Evolutionary conservation across 768 basidiomycete species (phyloP).

Genomic region (Glaciozyma antarctica): DNA sequence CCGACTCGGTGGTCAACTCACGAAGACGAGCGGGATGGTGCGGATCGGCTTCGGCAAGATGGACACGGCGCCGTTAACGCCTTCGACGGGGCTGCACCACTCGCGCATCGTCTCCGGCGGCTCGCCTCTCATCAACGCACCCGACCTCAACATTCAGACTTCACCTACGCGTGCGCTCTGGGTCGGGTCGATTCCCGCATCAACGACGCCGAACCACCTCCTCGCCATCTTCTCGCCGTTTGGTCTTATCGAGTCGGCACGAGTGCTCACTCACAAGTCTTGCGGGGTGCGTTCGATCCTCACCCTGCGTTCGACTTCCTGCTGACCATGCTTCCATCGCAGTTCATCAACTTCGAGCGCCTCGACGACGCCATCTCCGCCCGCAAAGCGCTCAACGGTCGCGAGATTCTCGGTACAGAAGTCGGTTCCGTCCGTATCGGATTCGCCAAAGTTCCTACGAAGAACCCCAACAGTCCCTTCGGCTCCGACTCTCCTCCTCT

Average conservation of each 20-base stretch:
- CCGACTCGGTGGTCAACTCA: slow-evolving; percentile 62
- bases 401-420: slow-evolving; percentile 89
- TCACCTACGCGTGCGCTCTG: slow-evolving; percentile 91
- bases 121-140: neutral
- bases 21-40: slow-evolving; percentile 66
- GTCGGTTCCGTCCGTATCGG: slow-evolving; percentile 95
- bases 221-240: slow-evolving; percentile 94
- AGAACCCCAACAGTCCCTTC: slow-evolving; percentile 38
- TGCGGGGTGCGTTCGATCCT: slow-evolving; percentile 50
- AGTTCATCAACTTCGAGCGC: slow-evolving; percentile 85
- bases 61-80: slow-evolving; percentile 85
- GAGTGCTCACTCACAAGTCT: slow-evolving; percentile 94
- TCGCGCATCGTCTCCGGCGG: neutral
- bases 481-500: slow-evolving; percentile 1
- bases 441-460: slow-evolving; percentile 85
- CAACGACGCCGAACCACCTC: slow-evolving; percentile 83
- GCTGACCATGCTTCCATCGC: slow-evolving; percentile 4
- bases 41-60: slow-evolving; percentile 98
- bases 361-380: slow-evolving; percentile 94
- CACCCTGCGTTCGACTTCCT: slow-evolving; percentile 47
- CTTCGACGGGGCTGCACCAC: slow-evolving; percentile 35
- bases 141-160: slow-evolving; percentile 54
- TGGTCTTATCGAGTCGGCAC: slow-evolving; percentile 91
- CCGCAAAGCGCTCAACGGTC: slow-evolving; percentile 86
- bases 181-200: slow-evolving; percentile 91